Evolutionary conservation across 345 rosid species (phyloP).

Genomic region (Rhodamnia argentea): DNA sequence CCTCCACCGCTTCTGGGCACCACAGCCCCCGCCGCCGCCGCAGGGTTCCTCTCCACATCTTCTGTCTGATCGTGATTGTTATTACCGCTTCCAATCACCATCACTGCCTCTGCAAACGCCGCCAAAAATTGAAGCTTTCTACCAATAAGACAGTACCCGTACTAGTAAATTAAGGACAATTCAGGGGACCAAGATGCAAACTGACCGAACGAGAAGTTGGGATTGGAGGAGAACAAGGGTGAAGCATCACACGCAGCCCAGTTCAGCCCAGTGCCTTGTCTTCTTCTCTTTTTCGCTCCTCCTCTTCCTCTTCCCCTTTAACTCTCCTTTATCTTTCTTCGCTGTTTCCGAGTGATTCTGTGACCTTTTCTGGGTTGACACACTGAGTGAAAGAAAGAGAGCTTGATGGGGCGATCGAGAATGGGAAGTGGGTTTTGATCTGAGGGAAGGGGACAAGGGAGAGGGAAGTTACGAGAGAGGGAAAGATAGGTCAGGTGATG

Average conservation of each 20-base stretch:
- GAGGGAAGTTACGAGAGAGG: neutral
- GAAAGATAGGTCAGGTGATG: neutral
- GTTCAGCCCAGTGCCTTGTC: neutral
- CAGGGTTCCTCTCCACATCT: slow-evolving; percentile 38
- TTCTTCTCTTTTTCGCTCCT: neutral
- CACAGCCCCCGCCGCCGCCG: slow-evolving; percentile 8
- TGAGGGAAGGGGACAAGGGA: neutral
- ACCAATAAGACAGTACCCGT: neutral
- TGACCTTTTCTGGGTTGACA: neutral
- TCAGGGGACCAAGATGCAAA: neutral
- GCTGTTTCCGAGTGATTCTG: neutral
- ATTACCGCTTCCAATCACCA: slow-evolving; percentile 22
- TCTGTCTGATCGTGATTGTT: slow-evolving; percentile 31
- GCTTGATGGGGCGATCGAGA: neutral
- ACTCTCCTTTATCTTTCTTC: neutral
- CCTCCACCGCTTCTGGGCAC: slow-evolving; percentile 25
- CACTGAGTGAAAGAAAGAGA: neutral
- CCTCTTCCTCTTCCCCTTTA: neutral
- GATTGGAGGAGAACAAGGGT: neutral
- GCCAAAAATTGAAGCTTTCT: neutral
- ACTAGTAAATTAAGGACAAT: neutral
- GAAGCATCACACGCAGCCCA: neutral
- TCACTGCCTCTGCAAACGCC: neutral
- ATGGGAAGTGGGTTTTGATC: neutral
- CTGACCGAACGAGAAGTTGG: neutral